Base-by-base conservation (phyloP, 2,329 filamentous ascomycete species). In the Alternaria arbusti region DNA sequence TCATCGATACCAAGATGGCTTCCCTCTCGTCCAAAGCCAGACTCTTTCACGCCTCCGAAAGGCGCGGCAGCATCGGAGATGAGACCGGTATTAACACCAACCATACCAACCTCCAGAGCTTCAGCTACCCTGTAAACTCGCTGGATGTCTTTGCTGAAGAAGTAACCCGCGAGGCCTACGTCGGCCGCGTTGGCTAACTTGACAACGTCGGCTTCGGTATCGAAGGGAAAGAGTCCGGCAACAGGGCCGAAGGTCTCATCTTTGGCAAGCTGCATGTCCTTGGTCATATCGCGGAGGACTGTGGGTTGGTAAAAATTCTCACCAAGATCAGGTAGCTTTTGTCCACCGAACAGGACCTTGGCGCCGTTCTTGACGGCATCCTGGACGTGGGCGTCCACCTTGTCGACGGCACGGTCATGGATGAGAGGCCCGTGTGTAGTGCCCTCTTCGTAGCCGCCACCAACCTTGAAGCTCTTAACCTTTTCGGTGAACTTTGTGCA, bases 201-300 rank as follows among this genome's bases (percentile, higher is more conserved):
- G 28, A 98, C 89, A 6, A 97, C 96, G 74, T 98, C 94, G 57
- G 91, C 90, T 82, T 98, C 96, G 0, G 90, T 93, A 50, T 92
- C 87, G 77, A 98, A 99, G 52, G 89, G 87, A 84, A 97, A 97
- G 13, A 98, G 82, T 0, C 92, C 95, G 0, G 94, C 95, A 0
- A 98, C 91, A 3, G 96, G 96, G 0, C 96, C 96, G 78, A 99
- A 99, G 0, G 95, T 99, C 84, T 99, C 96, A 81, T 98, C 95
- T 2, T 84, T 84, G 5, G 92, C 90, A 70, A 98, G 86, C 63
- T 88, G 86, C 96, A 98, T 98, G 45, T 94, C 89, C 61, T 86
- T 84, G 11, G 86, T 97, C 90, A 97, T 95, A 66, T 91, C 92
- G 10, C 91, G 90, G 64, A 99, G 88, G 45, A 98, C 91, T 0